Evolutionary conservation across 2,329 filamentous ascomycete species (phyloP), one percentile per base, ranked within the genome.

Genomic region (Macrophomina phaseolina): DNA sequence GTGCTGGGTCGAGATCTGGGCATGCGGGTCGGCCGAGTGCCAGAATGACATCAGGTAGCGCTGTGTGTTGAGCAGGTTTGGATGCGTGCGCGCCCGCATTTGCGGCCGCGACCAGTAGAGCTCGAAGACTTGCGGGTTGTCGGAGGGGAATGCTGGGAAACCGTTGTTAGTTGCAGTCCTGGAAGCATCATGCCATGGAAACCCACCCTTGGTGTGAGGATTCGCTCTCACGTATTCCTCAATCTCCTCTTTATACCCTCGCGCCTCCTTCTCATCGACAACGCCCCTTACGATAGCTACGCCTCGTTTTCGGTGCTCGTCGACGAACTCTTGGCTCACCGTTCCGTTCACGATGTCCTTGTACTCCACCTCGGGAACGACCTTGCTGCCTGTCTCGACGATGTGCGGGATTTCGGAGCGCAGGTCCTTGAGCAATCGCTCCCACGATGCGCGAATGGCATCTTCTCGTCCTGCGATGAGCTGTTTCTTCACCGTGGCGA

Each of bases 301-400:
- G 18, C 82, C 82, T 40, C 89, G 85, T 72, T 88, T 87, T 71
- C 83, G 83, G 62, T 89, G 81, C 72, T 86, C 85, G 56, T 80
- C 79, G 63, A 80, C 82, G 74, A 91, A 91, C 1, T 83, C 79
- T 30, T 83, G 79, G 2, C 85, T 83, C 62, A 84, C 82, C 64
- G 81, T 77, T 3, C 76, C 76, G 16, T 53, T 68, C 36, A 74
- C 72, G 49, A 84, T 74, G 52, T 84, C 81, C 36, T 78, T 77
- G 74, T 81, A 84, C 63, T 82, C 72, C 45, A 84, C 83, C 67
- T 82, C 77, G 0, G 82, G 82, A 16, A 85, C 77, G 51, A 80
- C 73, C 16, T 75, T 77, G 11, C 80, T 78, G 11, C 81, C 79
- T 14, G 76, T 74, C 67, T 79, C 76, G 14, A 77, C 75, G 38